phyloP scores from a whole-genome alignment of 1,284 basidiomycete species.

The Ceratobasidium sp. region DNA sequence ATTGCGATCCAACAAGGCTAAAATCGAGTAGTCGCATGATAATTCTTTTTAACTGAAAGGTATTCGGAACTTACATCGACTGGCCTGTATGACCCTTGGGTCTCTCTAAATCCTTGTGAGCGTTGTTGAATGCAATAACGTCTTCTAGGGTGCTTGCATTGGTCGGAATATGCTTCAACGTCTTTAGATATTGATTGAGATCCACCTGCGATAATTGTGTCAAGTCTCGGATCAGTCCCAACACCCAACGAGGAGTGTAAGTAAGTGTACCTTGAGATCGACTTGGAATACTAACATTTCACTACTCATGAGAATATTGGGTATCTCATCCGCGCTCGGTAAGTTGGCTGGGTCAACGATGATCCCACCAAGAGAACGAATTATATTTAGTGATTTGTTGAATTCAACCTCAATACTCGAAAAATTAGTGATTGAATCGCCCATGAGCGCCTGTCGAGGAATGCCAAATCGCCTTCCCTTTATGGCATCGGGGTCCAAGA shows the following conservation, averaged over 20 bases:
- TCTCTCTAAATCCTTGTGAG: conserved; percentile 61
- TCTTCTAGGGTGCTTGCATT: conserved; percentile 65
- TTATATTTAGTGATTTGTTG: conserved; percentile 60
- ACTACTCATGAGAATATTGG: conserved; percentile 57
- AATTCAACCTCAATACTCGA: conserved; percentile 54
- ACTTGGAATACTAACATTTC: conserved; percentile 64
- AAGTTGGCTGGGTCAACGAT: conserved; percentile 71
- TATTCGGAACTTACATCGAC: conserved; percentile 53
- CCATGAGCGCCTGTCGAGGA: conserved; percentile 51
- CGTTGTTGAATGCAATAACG: conserved; percentile 65
- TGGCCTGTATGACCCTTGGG: conserved; percentile 63
- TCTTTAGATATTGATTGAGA: conserved; percentile 61
- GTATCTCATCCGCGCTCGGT: conserved; percentile 66
- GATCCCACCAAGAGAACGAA: conserved; percentile 65
- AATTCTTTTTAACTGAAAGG: neutral
- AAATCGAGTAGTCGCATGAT: neutral
- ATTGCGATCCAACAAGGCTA: conserved; percentile 57
- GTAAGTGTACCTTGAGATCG: conserved; percentile 68
- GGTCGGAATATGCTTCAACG: conserved; percentile 61
- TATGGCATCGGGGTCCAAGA: conserved; percentile 62
- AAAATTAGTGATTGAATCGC: conserved; percentile 34
- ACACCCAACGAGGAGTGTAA: neutral
- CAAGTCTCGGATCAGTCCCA: too few species aligned
- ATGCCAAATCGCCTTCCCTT: conserved; percentile 70
- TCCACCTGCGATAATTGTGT: too few species aligned